Conservation (phyloP, 345 rosid genomes). For the Camelina neglecta region DNA sequence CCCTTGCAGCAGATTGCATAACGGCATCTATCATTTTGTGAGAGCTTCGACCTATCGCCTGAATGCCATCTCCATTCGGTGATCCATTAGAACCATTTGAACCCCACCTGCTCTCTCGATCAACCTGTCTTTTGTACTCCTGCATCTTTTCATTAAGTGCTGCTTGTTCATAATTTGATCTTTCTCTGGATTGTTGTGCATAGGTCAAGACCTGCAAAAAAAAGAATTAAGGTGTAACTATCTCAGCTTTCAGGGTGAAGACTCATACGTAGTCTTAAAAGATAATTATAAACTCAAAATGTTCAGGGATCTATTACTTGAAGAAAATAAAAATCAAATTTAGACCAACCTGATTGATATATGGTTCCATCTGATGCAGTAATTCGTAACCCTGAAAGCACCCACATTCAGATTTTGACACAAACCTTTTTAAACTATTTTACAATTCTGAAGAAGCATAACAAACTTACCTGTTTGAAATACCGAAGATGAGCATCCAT, state of each 20-base stretch:
- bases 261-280: constrained; percentile 13
- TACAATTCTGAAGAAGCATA: constrained; percentile 23
- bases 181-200: constrained; percentile 96
- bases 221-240: constrained; percentile 17
- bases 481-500: constrained; percentile 99
- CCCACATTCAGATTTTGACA: constrained; percentile 35
- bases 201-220: constrained; percentile 83
- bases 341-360: constrained; percentile 79
- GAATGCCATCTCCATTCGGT: constrained; percentile 96
- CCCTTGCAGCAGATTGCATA: constrained; percentile 98
- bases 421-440: constrained; percentile 28
- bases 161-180: constrained; percentile 96
- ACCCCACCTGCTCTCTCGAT: constrained; percentile 86
- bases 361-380: constrained; percentile 99
- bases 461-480: constrained; percentile 75
- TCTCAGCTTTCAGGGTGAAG: constrained; percentile 8
- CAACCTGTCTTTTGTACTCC: constrained; percentile 93
- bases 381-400: constrained; percentile 86
- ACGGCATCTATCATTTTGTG: constrained; percentile 99
- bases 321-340: constrained; percentile 5
- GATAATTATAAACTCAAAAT: neutral
- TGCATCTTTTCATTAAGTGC: constrained; percentile 97
- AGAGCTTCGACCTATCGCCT: constrained; percentile 94
- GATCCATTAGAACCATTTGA: constrained; percentile 90
- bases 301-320: constrained; percentile 3